Percentiles rank a stretch among this genome's conserved stretches.
These are phyloP conservation scores for Tuber microsphaerosporum DNA, from an alignment of 495 filamentous ascomycete genomes.

Conservation along the genomic window DNA sequence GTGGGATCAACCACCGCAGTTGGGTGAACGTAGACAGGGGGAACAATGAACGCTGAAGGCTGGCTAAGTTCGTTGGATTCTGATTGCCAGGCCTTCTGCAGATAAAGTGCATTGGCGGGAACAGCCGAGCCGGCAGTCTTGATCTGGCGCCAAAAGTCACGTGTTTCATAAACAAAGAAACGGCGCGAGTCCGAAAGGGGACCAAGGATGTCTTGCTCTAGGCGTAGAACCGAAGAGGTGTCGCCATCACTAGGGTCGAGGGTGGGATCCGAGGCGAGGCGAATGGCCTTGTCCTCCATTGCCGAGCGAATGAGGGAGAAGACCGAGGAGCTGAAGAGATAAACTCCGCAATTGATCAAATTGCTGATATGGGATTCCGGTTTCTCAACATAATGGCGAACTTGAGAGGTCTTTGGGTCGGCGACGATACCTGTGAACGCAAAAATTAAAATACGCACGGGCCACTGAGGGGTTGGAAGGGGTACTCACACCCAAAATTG, in stretches of 20 bases:
- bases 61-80: slow-evolving; percentile 73
- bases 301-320: slow-evolving; percentile 92
- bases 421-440: slow-evolving; percentile 61
- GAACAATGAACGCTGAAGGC: slow-evolving; percentile 81
- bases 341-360: slow-evolving; percentile 98
- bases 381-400: slow-evolving; percentile 99
- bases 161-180: slow-evolving; percentile 97
- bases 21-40: slow-evolving; percentile 95
- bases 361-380: slow-evolving; percentile 97
- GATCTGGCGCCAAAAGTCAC: slow-evolving; percentile 99
- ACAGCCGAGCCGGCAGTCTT: slow-evolving; percentile 98
- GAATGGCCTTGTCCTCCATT: slow-evolving; percentile 90
- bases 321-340: slow-evolving; percentile 90
- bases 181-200: slow-evolving; percentile 95
- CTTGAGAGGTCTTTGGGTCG: slow-evolving; percentile 87
- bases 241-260: slow-evolving; percentile 79
- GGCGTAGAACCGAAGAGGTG: slow-evolving; percentile 80
- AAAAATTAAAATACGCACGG: background rate
- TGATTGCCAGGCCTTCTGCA: slow-evolving; percentile 86
- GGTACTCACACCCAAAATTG: slow-evolving; percentile 74
- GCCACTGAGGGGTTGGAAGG: background rate
- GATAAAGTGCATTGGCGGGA: slow-evolving; percentile 93
- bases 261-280: slow-evolving; percentile 87
- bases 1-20: slow-evolving; percentile 87
- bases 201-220: slow-evolving; percentile 96